A percentile compares a stretch with the other conserved stretches of the same genome.
Conservation (phyloP, 345 rosid species). For the Fremontodendron californicum region DNA sequence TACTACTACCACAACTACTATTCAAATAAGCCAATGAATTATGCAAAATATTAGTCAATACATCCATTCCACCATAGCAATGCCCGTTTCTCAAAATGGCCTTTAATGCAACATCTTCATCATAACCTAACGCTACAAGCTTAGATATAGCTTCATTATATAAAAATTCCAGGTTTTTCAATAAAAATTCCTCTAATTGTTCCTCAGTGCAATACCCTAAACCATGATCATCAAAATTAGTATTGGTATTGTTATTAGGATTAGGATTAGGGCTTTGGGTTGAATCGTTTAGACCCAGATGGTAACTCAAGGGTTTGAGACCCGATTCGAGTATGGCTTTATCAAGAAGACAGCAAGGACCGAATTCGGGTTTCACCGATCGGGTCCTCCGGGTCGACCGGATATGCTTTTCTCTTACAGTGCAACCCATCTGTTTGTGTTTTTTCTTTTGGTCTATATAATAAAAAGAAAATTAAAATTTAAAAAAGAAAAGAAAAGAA, state of each 20-base stretch:
- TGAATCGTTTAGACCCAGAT: constrained; percentile 42
- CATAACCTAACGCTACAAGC: constrained; percentile 69
- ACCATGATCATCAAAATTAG: constrained; percentile 52
- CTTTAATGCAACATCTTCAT: constrained; percentile 64
- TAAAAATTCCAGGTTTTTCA: constrained; percentile 54
- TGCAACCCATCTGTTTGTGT: constrained; percentile 49
- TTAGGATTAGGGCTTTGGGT: constrained; percentile 26
- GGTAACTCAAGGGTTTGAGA: constrained; percentile 49
- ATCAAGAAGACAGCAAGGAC: constrained; percentile 50
- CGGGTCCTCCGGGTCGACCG: constrained; percentile 54
- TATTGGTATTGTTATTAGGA: constrained; percentile 20
- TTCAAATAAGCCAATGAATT: constrained; percentile 71
- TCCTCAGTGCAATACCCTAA: constrained; percentile 91
- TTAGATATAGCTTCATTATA: constrained; percentile 69
- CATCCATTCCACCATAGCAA: constrained; percentile 93
- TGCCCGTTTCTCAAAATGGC: constrained; percentile 78
- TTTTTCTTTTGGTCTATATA: neutral
- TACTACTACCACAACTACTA: constrained; percentile 35
- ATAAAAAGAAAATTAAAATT: neutral
- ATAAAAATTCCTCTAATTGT: constrained; percentile 69
- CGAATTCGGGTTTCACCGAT: constrained; percentile 57
- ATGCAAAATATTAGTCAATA: constrained; percentile 65
- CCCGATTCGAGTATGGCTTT: constrained; percentile 58
- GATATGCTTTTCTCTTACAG: constrained; percentile 57
- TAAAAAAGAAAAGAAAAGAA: neutral